Percentiles rank a stretch among this genome's conserved stretches.
Evolutionary conservation across 768 basidiomycete genomes (phyloP).

Genomic region (Rhizopogon vinicolor): DNA sequence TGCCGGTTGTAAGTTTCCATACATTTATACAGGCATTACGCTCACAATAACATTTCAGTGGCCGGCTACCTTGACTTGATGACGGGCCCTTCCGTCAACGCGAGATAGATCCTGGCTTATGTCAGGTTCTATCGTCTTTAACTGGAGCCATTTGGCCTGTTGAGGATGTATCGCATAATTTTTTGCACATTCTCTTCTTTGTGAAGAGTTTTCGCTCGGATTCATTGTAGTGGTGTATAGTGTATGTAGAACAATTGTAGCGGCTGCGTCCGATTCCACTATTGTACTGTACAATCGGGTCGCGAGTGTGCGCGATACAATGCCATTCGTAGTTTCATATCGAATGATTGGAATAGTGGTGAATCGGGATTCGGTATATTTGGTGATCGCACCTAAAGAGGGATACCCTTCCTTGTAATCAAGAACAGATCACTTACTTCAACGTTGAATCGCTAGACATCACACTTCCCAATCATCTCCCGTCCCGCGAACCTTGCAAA

Average conservation of each 20-base stretch:
- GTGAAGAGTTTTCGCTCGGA: constrained; percentile 17
- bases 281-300: no score
- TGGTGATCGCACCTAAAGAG: not conserved
- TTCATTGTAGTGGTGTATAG: not conserved
- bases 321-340: not conserved
- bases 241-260: not conserved
- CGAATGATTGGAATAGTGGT: not conserved
- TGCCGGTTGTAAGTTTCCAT: not conserved
- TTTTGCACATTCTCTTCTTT: constrained; percentile 30
- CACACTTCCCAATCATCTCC: not conserved
- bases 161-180: constrained; percentile 24
- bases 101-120: not conserved
- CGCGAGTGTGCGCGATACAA: no score
- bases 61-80: not conserved
- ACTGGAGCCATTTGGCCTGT: not conserved
- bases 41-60: not conserved
- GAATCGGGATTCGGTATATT: no score
- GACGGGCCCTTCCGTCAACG: not conserved
- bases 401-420: not conserved
- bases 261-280: not conserved
- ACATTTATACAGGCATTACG: no score
- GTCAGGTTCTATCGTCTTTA: not conserved
- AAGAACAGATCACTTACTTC: constrained; percentile 1
- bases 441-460: not conserved
- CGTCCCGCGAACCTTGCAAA: not conserved